Conservation (phyloP, 1,284 basidiomycete genomes). For the Ustilago tritici region DNA sequence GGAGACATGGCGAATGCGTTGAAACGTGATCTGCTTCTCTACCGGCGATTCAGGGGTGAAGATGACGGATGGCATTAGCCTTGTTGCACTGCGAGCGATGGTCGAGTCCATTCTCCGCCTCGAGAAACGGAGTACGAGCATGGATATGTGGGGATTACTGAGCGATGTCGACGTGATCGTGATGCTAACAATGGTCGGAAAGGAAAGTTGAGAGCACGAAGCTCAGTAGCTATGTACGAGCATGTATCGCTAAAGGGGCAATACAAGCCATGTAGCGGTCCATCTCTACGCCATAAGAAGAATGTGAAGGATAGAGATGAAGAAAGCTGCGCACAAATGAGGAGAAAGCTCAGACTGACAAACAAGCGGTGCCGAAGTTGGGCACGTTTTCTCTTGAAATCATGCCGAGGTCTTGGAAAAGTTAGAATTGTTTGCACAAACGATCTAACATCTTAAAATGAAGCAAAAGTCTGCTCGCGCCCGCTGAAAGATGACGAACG, state of each 20-base stretch:
- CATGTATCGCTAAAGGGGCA: not conserved
- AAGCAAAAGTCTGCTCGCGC: not conserved
- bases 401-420: not conserved
- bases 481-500: slow-evolving; percentile 4
- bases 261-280: not conserved
- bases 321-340: not conserved
- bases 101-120: slow-evolving; percentile 4
- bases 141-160: not conserved
- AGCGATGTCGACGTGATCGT: not conserved
- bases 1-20: slow-evolving; percentile 12
- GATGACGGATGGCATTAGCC: not conserved
- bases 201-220: not conserved
- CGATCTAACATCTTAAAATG: not conserved
- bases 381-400: slow-evolving; percentile 4
- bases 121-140: not conserved
- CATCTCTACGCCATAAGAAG: slow-evolving; percentile 11
- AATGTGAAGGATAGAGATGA: slow-evolving; percentile 4
- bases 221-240: slow-evolving; percentile 6
- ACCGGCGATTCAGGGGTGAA: not conserved
- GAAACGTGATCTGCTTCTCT: not conserved
- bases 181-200: not conserved
- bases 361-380: slow-evolving; percentile 4
- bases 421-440: not conserved
- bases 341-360: not conserved
- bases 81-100: not conserved